These are phyloP conservation scores for Elsinoe australis DNA, from an alignment of 2,329 filamentous ascomycete species.

Conservation along the genomic window DNA sequence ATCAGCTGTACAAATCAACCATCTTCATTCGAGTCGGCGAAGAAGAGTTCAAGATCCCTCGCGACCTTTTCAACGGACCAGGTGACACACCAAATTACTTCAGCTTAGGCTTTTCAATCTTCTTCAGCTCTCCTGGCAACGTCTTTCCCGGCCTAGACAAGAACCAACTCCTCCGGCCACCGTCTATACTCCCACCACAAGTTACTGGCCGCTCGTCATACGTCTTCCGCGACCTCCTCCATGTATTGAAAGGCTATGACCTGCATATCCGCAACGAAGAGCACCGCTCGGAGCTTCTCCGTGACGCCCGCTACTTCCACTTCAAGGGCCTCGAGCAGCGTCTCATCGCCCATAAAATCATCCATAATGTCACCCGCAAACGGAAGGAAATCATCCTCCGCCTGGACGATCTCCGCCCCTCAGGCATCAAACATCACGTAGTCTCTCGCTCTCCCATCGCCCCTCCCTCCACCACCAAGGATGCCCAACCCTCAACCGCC, in stretches of 20 bases:
- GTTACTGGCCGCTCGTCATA: constrained; percentile 77
- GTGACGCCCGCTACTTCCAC: constrained; percentile 88
- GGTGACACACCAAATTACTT: constrained; percentile 97
- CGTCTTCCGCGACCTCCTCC: constrained; percentile 73
- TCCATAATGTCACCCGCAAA: constrained; percentile 62
- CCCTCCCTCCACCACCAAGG: constrained; percentile 18
- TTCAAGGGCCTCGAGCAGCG: constrained; percentile 86
- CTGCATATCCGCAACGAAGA: constrained; percentile 65
- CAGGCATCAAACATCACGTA: constrained; percentile 62
- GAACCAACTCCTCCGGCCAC: constrained; percentile 71
- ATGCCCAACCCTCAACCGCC: constrained; percentile 22
- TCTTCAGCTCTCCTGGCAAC: constrained; percentile 72
- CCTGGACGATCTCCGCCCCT: constrained; percentile 81
- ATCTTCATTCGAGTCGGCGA: constrained; percentile 90
- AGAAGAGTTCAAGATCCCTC: constrained; percentile 79
- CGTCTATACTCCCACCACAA: constrained; percentile 72
- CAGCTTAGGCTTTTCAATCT: constrained; percentile 77
- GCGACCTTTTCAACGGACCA: constrained; percentile 74
- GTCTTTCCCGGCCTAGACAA: constrained; percentile 80
- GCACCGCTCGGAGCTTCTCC: constrained; percentile 68
- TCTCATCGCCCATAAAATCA: constrained; percentile 68
- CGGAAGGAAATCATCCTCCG: constrained; percentile 70
- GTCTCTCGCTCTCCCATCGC: constrained; percentile 21
- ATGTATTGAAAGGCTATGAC: constrained; percentile 75
- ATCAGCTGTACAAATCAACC: constrained; percentile 81